A percentile compares a stretch with the other conserved stretches of the same genome.
phyloP scores from a whole-genome alignment of 176 grass and related monocot species.

The Puccinellia tenuiflora region DNA sequence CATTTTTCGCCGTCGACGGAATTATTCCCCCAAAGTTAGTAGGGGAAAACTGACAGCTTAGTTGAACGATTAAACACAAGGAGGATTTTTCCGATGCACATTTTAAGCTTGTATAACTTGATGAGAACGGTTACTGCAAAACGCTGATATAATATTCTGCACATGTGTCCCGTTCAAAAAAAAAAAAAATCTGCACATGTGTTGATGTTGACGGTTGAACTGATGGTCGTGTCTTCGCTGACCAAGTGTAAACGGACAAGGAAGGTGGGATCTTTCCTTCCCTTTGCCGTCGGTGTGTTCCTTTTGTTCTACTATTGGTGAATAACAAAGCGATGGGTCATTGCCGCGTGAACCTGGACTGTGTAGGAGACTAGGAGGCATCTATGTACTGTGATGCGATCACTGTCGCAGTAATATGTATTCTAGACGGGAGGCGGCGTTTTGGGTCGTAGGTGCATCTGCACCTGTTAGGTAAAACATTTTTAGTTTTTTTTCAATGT shows the following conservation, averaged over 20 bases:
- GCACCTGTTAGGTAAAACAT: too few relatives aligned
- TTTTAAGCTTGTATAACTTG: not conserved
- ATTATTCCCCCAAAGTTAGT: not conserved
- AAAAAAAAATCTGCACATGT: too few relatives aligned
- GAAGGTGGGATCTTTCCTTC: not conserved
- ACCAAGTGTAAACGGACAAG: slow-evolving; percentile 14
- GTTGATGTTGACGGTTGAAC: not conserved
- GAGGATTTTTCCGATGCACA: not conserved
- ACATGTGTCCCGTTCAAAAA: too few relatives aligned
- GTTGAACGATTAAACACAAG: too few relatives aligned
- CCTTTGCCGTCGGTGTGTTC: not conserved
- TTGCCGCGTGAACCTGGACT: not conserved
- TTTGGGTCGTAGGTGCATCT: too few relatives aligned
- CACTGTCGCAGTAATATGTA: too few relatives aligned
- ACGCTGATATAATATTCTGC: not conserved
- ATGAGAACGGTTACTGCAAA: not conserved
- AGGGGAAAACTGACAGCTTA: not conserved
- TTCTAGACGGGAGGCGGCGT: too few relatives aligned
- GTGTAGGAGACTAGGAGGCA: not conserved
- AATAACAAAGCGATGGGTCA: too few relatives aligned
- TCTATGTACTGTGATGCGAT: too few relatives aligned
- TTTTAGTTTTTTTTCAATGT: too few relatives aligned
- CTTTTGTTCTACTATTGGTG: not conserved
- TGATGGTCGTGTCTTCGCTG: not conserved
- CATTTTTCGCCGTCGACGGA: not conserved